These are phyloP conservation scores for Mycena floridula DNA, from an alignment of 768 basidiomycete genomes.

Conservation along the genomic window DNA sequence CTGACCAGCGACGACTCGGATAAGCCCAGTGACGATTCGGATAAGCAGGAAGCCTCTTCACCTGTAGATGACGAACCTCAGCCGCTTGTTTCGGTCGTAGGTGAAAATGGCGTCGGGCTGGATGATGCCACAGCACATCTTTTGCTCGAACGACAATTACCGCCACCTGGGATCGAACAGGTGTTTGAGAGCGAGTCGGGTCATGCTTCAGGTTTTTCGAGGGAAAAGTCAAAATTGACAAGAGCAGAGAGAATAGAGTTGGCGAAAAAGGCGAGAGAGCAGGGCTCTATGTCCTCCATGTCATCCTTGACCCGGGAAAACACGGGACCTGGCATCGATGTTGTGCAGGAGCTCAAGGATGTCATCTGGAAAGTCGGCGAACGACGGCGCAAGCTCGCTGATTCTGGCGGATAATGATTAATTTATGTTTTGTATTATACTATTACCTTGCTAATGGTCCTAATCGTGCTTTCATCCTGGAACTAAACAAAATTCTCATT, in stretches of 20 bases:
- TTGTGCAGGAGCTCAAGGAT: conserved; percentile 80
- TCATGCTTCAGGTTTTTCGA: conserved; percentile 30
- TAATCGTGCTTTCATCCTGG: too few species aligned
- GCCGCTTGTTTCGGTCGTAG: conserved; percentile 14
- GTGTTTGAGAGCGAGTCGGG: conserved; percentile 73
- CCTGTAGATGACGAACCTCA: conserved; percentile 26
- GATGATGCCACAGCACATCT: conserved; percentile 59
- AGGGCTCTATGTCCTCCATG: conserved; percentile 17
- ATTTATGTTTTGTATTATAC: too few species aligned
- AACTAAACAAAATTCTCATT: too few species aligned
- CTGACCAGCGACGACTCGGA: conserved; percentile 40
- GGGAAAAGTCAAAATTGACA: conserved; percentile 61
- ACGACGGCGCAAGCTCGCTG: conserved; percentile 45
- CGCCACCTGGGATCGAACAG: conserved; percentile 67
- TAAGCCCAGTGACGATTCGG: conserved; percentile 36
- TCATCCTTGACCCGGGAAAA: conserved; percentile 27
- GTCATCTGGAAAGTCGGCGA: conserved; percentile 86
- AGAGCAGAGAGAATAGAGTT: conserved; percentile 71
- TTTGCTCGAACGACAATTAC: conserved; percentile 48
- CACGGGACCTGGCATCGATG: conserved; percentile 74
- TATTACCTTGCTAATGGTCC: too few species aligned
- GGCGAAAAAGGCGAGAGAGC: conserved; percentile 49
- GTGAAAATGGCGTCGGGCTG: conserved; percentile 21
- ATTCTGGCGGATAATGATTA: too few species aligned
- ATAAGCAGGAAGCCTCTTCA: conserved; percentile 39